A percentile compares a stretch with the other conserved stretches of the same genome.
phyloP scores from a whole-genome alignment of 805 yeast species.

The Phaffomyces antillensis region DNA sequence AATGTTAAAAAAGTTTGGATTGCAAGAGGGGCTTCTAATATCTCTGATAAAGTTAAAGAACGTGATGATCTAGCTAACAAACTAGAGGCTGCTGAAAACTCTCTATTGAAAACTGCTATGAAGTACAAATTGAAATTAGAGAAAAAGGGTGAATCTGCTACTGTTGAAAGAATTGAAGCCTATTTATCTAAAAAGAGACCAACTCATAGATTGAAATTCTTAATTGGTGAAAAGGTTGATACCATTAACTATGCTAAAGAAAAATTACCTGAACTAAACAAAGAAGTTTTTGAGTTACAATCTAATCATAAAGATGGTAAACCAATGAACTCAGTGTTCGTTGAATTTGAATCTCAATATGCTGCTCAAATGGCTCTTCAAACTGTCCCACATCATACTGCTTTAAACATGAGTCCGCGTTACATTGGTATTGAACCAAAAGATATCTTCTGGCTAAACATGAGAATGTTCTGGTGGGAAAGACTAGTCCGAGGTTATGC shows the following conservation, averaged over 20 bases:
- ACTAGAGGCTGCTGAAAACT: slow-evolving; percentile 62
- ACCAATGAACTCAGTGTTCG: slow-evolving; percentile 76
- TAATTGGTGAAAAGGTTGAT: slow-evolving; percentile 56
- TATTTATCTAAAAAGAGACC: slow-evolving; percentile 67
- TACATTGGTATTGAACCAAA: slow-evolving; percentile 56
- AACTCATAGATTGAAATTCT: slow-evolving; percentile 34
- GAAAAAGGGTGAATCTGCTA: slow-evolving; percentile 46
- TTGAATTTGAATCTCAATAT: slow-evolving; percentile 72
- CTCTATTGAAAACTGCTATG: slow-evolving; percentile 52
- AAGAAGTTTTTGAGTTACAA: slow-evolving; percentile 52
- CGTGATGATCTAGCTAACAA: slow-evolving; percentile 53
- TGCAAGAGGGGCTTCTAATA: slow-evolving; percentile 51
- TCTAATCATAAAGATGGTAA: slow-evolving; percentile 35
- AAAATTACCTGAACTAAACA: slow-evolving; percentile 48
- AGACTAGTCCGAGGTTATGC: slow-evolving; percentile 44
- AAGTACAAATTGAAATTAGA: slow-evolving; percentile 57
- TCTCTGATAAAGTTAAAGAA: slow-evolving; percentile 47
- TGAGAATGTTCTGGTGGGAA: slow-evolving; percentile 81
- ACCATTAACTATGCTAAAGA: slow-evolving; percentile 51
- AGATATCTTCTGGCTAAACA: slow-evolving; percentile 62
- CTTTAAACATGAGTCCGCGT: slow-evolving; percentile 55
- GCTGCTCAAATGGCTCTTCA: slow-evolving; percentile 69
- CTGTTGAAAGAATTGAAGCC: slow-evolving; percentile 40
- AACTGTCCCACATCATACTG: slow-evolving; percentile 54
- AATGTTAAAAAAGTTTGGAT: slow-evolving; percentile 83